phyloP scores from a whole-genome alignment of 805 yeast species.

The Candida orba region DNA sequence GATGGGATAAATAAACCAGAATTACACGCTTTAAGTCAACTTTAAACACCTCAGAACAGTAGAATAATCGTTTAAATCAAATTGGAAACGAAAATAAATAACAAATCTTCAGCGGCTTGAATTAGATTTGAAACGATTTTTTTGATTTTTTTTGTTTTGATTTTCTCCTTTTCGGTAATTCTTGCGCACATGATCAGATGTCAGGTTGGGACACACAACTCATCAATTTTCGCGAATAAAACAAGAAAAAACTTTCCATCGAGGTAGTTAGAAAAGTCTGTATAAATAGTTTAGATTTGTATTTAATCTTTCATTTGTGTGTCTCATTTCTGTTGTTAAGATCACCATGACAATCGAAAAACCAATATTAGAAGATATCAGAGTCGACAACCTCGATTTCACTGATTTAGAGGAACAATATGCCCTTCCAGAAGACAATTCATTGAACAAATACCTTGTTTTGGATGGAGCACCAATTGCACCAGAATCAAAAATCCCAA shows the following conservation, averaged over 20 bases:
- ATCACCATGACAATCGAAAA: constrained; percentile 21
- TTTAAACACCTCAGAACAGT: too few relatives aligned
- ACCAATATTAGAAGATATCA: constrained; percentile 38
- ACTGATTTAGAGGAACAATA: constrained; percentile 78
- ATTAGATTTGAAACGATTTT: too few relatives aligned
- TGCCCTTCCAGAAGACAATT: constrained; percentile 50
- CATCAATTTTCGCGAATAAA: background rate
- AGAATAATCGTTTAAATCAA: too few relatives aligned
- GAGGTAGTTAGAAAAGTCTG: background rate
- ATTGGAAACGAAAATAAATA: background rate
- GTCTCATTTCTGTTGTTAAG: background rate
- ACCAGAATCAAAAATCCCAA: constrained; percentile 80
- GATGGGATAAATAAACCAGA: too few relatives aligned
- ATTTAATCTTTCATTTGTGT: background rate
- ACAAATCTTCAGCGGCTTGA: background rate
- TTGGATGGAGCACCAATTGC: constrained; percentile 96
- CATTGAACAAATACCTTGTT: constrained; percentile 71
- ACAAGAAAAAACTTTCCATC: constrained; percentile 2
- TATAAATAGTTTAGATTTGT: too few relatives aligned
- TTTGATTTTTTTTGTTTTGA: background rate
- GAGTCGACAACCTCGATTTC: constrained; percentile 67
- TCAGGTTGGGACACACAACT: background rate
- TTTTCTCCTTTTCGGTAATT: background rate
- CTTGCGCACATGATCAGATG: background rate
- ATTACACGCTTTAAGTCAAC: too few relatives aligned